Evolutionary conservation across 2,329 filamentous ascomycete genomes (phyloP).

Genomic region (Pleurostoma richardsiae): DNA sequence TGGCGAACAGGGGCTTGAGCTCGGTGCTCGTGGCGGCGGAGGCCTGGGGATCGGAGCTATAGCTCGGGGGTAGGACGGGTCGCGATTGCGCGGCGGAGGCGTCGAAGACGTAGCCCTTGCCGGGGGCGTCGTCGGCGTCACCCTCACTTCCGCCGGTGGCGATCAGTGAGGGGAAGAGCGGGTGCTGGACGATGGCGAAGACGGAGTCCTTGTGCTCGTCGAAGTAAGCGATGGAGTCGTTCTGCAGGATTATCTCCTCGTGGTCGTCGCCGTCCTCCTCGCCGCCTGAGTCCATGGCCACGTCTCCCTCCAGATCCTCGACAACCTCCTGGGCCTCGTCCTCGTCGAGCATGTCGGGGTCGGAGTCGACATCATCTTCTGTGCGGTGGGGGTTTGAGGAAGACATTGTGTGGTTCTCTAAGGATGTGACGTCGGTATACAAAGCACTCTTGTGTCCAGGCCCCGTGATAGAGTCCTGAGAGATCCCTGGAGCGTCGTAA

Average conservation of each 20-base stretch:
- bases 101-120: constrained; percentile 84
- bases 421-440: no score
- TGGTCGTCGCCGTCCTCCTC: constrained; percentile 32
- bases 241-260: constrained; percentile 74
- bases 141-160: constrained; percentile 77
- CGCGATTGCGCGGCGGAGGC: constrained; percentile 56
- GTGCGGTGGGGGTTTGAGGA: constrained; percentile 27
- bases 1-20: constrained; percentile 61
- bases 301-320: constrained; percentile 49
- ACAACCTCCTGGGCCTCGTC: constrained; percentile 78
- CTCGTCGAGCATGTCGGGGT: constrained; percentile 68
- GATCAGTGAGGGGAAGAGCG: constrained; percentile 68
- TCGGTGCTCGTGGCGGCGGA: constrained; percentile 37
- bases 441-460: no score
- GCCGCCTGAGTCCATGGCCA: constrained; percentile 21
- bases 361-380: constrained; percentile 47
- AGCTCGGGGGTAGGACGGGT: constrained; percentile 72
- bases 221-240: constrained; percentile 92
- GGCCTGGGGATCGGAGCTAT: constrained; percentile 56
- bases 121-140: constrained; percentile 54
- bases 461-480: no score
- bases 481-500: no score
- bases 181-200: constrained; percentile 93
- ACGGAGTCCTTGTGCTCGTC: constrained; percentile 86
- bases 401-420: constrained; percentile 8